Conservation (phyloP, 257 asterid species). For the Petrea volubilis region DNA sequence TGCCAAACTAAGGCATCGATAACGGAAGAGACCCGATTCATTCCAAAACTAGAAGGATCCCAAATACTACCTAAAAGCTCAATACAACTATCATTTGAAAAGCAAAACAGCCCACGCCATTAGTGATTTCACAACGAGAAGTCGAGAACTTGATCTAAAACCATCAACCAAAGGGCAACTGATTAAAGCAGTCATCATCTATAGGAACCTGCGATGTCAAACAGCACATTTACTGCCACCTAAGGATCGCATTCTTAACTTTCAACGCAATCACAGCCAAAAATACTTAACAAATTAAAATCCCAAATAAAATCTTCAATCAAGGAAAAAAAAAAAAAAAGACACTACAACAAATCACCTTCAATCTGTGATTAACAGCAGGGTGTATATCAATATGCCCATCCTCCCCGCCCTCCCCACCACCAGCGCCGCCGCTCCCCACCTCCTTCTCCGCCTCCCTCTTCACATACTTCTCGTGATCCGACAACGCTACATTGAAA, state of each 20-base stretch:
- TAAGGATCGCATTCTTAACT: conserved; percentile 3
- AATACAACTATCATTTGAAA: background rate
- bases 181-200: background rate
- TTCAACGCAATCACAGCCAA: background rate
- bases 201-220: background rate
- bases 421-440: conserved; percentile 30
- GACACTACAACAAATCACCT: conserved; percentile 28
- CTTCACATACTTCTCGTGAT: conserved; percentile 63
- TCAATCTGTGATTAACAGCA: conserved; percentile 65
- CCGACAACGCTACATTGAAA: conserved; percentile 66
- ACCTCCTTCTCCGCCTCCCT: conserved; percentile 47
- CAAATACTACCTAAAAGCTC: background rate
- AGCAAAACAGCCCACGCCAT: background rate
- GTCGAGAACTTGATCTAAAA: background rate
- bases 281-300: background rate
- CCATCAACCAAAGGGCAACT: background rate
- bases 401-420: conserved; percentile 38
- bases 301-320: background rate
- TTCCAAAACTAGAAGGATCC: background rate
- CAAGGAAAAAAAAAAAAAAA: background rate
- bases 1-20: background rate
- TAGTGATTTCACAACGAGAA: background rate
- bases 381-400: conserved; percentile 60
- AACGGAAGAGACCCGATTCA: background rate
- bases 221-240: background rate